These are phyloP conservation scores for Nigrospora sphaerica DNA, from an alignment of 2,329 filamentous ascomycete species.

Conservation along the genomic window DNA sequence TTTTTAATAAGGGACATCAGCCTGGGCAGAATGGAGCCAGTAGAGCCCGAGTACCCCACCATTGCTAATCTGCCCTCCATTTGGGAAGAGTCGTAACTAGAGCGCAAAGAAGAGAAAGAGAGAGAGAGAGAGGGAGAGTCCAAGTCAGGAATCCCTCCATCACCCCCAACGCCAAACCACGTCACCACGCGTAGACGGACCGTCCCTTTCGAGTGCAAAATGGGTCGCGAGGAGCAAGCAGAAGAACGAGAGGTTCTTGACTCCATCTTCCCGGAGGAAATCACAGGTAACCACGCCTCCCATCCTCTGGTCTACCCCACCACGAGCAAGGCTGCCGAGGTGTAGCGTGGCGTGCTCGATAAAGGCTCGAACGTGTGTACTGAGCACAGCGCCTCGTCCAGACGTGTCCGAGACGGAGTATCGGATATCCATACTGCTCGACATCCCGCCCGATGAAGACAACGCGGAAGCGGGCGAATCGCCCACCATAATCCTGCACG, in stretches of 20 bases:
- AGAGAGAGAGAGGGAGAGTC: no score
- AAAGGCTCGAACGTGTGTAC: background rate
- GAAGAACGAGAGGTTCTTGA: slow-evolving; percentile 97
- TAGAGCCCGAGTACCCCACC: no score
- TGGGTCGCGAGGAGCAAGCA: slow-evolving; percentile 79
- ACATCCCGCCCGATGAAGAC: slow-evolving; percentile 53
- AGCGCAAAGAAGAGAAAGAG: no score
- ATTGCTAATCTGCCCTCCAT: no score
- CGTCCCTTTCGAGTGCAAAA: slow-evolving; percentile 20
- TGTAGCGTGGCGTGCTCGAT: background rate
- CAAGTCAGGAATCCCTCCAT: no score
- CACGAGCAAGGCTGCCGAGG: background rate
- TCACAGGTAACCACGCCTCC: slow-evolving; percentile 57
- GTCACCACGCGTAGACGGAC: background rate
- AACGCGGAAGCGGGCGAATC: slow-evolving; percentile 55
- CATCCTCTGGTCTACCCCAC: background rate
- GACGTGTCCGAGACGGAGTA: slow-evolving; percentile 89
- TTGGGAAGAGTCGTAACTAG: no score
- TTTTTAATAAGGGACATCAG: no score
- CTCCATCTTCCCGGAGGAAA: slow-evolving; percentile 97
- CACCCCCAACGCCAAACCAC: no score
- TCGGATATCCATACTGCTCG: slow-evolving; percentile 78
- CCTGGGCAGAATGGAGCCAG: no score
- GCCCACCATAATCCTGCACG: slow-evolving; percentile 71
- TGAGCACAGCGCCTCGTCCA: slow-evolving; percentile 24